These are phyloP conservation scores for Pythium rishiriense DNA, from an alignment of 352 stramenopile genomes.

Conservation along the genomic window DNA sequence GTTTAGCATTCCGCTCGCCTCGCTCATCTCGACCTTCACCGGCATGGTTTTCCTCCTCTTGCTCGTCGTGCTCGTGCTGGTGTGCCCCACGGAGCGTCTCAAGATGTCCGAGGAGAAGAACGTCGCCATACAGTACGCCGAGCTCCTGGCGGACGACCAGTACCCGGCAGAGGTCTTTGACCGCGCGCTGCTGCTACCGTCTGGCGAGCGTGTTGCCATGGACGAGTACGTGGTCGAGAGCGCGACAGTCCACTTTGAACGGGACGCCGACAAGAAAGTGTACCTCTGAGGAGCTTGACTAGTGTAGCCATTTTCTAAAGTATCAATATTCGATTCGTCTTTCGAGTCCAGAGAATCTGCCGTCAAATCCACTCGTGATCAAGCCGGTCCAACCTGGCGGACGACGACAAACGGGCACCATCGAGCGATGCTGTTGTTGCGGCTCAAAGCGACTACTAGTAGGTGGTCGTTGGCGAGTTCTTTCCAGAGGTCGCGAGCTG, in stretches of 20 bases:
- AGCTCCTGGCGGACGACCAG: conserved; percentile 17
- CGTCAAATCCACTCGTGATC: too few species aligned
- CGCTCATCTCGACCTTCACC: conserved; percentile 43
- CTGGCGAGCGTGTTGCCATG: conserved; percentile 29
- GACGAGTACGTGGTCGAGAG: conserved; percentile 48
- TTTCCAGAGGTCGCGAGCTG: too few species aligned
- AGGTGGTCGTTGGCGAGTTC: too few species aligned
- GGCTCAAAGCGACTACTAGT: too few species aligned
- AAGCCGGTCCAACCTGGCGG: too few species aligned
- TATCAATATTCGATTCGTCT: too few species aligned
- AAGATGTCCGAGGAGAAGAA: conserved; percentile 28
- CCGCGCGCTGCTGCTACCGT: conserved; percentile 28
- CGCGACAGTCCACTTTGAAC: conserved; percentile 32
- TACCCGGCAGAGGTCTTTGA: conserved; percentile 34
- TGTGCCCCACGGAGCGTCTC: conserved; percentile 36
- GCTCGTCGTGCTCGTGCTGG: conserved; percentile 28
- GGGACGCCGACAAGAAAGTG: conserved; percentile 18
- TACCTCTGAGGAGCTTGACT: conserved; percentile 6
- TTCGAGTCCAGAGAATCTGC: too few species aligned
- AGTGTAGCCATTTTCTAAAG: not conserved
- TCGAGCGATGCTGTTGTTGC: too few species aligned
- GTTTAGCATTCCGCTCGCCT: conserved; percentile 29
- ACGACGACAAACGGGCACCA: too few species aligned
- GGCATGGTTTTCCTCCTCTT: conserved; percentile 38
- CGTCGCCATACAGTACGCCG: conserved; percentile 7